Base-by-base conservation (phyloP, 2,329 filamentous ascomycete species). In the Beauveria asiatica region DNA sequence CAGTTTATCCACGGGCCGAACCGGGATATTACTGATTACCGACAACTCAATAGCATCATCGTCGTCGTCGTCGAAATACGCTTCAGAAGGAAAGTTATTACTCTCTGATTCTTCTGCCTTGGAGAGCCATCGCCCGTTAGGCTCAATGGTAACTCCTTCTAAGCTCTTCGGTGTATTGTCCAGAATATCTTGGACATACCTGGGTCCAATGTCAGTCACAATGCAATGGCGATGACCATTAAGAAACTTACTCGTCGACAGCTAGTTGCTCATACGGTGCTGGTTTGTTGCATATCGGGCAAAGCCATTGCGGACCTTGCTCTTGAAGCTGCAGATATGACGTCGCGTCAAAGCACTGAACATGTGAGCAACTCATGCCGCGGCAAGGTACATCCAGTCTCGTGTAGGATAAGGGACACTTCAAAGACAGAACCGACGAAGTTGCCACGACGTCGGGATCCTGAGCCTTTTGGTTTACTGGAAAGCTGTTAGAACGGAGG, bases 221-320 rank as follows among this genome's bases (percentile, higher is more conserved):
- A 7, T 23, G 11, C 6, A 11, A 13, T n/a, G 5, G 30, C 17
- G 21, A 9, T 5, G 7, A 33, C 16, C 11, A 7, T 30, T 10
- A 19, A 53, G 25, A 25, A 49, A 76, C 85, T 74, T 79, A 94
- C 84, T 94, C 89, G 66, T 99, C 94, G 33, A 97, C 85, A 11
- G 90, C 91, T 25, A 99, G 76, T 52, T 83, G 86, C 55, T 93
- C 88, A 72, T 90, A 99, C 0, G 86, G 84, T 1, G 92, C 87
- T 0, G 83, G 75, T 69, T 92, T 95, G 73, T 88, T 93, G 77
- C 94, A 99, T 23, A 97, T 87, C 0, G 94, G 94, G 68, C 94
- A 99, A n/a, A 86, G 80, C 94, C 94, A 99, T 19, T 94, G 95
- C 0, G 94, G 94, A 0, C 91, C 93, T 76, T 99, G 94, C 71